Evolutionary conservation across 108 stramenopile species (phyloP).

Genomic region (Fragilaria crotonensis): DNA sequence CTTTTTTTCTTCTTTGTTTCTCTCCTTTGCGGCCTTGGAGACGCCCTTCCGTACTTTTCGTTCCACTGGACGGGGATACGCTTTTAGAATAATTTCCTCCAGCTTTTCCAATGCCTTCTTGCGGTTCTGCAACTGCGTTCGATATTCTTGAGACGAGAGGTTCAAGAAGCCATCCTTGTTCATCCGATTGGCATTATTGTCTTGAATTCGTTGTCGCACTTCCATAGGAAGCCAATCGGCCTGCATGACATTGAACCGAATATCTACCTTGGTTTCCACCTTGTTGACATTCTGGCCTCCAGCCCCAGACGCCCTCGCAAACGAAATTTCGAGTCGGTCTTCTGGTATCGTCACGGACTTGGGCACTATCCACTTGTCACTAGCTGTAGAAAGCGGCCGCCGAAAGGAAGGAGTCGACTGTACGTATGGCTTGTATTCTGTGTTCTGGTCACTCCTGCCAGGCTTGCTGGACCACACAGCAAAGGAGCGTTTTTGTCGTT

Average conservation of each 20-base stretch:
- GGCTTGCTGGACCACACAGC: no score
- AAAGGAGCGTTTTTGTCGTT: no score
- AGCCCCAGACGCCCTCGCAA: slow-evolving; percentile 55
- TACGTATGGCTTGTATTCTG: not conserved
- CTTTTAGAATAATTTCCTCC: slow-evolving; percentile 46
- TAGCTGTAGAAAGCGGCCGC: slow-evolving; percentile 26
- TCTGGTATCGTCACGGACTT: slow-evolving; percentile 54
- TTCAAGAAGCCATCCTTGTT: slow-evolving; percentile 76
- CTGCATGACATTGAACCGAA: slow-evolving; percentile 64
- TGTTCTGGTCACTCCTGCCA: no score
- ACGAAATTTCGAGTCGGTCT: slow-evolving; percentile 43
- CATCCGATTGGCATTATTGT: slow-evolving; percentile 72
- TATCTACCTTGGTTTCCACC: slow-evolving; percentile 83
- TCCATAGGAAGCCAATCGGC: slow-evolving; percentile 79
- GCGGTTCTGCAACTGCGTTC: slow-evolving; percentile 83
- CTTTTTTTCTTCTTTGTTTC: slow-evolving; percentile 56
- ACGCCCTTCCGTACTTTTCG: slow-evolving; percentile 64
- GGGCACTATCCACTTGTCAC: slow-evolving; percentile 53
- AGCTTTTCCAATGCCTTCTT: slow-evolving; percentile 75
- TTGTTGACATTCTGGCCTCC: slow-evolving; percentile 97
- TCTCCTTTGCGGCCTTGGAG: slow-evolving; percentile 46
- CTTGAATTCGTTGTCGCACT: slow-evolving; percentile 58
- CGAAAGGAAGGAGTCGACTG: not conserved
- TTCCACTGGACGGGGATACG: slow-evolving; percentile 64
- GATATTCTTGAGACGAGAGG: slow-evolving; percentile 70